Percentiles rank a stretch among this genome's conserved stretches.
Conservation (phyloP, 2,329 filamentous ascomycete genomes). For the Aureobasidium vineae region DNA sequence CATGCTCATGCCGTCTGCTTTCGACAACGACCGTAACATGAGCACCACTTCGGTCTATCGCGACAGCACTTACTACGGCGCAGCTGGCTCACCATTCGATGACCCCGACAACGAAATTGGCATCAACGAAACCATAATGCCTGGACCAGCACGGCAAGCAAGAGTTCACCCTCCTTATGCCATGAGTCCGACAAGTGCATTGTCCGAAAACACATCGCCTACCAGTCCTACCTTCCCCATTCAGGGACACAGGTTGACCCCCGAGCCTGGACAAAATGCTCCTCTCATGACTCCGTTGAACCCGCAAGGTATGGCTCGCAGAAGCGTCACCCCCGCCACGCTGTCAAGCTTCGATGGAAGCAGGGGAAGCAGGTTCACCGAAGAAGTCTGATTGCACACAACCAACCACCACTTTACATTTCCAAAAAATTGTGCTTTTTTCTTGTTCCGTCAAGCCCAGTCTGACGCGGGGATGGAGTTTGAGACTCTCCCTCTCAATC, state of each 20-base stretch:
- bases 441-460: background rate
- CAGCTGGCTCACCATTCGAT: constrained; percentile 36
- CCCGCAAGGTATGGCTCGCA: constrained; percentile 26
- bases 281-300: constrained; percentile 26
- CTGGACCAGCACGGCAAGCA: constrained; percentile 38
- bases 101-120: constrained; percentile 26
- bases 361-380: constrained; percentile 34
- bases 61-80: constrained; percentile 47
- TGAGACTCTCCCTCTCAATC: constrained; percentile 16
- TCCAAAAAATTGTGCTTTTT: constrained; percentile 10
- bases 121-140: constrained; percentile 32
- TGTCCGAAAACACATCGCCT: constrained; percentile 26
- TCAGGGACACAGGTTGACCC: constrained; percentile 17
- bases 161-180: constrained; percentile 37
- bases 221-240: constrained; percentile 29
- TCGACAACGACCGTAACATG: constrained; percentile 31
- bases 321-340: constrained; percentile 32
- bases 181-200: constrained; percentile 29
- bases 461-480: background rate
- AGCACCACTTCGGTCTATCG: constrained; percentile 45
- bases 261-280: constrained; percentile 13
- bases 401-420: background rate
- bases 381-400: constrained; percentile 31
- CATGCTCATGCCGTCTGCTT: constrained; percentile 31
- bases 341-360: constrained; percentile 30